Base-by-base conservation (phyloP, 2,329 filamentous ascomycete species). In the Fusarium newnesense region DNA sequence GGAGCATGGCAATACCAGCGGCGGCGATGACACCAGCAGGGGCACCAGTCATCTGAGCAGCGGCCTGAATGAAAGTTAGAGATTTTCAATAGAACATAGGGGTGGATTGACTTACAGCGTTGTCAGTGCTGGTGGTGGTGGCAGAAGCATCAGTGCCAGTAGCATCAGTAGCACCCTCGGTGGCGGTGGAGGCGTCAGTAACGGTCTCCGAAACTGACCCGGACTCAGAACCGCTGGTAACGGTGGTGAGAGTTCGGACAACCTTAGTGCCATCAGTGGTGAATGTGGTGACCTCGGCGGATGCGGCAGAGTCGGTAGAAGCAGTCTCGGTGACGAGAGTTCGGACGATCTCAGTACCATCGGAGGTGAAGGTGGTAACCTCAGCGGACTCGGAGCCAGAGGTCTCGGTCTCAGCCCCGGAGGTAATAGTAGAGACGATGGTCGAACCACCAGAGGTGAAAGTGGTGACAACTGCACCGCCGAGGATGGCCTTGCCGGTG, bases 1-100 rank as follows among this genome's bases (percentile, higher is more conserved):
- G 79, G 67, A 87, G 75, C 69, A 82, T 85, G 44, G 85, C 86
- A 50, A 88, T 67, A 77, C 86, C 87, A 26, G 85, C 86, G 28
- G 84, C 86, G 58, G 85, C 86, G 44, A 88, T 69, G 54, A 87
- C 71, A 64, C 85, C 87, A 34, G 79, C 78, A 28, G 86, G 85
- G 42, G 83, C 85, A 64, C 83, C 84, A 54, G 86, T 87, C 76
- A 81, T 80, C 65, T 84, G 81, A 46, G 84, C 79, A 57, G 72
- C 64, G 39, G 70, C 79, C 81, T 82, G 47, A 4, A 37, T 40
- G 2, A 40, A 30, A 24, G 52, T 77, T 61, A 76, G 66, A 39
- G 18, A 39, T 11, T 53, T 30, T n/a, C 40, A 47, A 60, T 8
- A 40, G 34, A 10, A 21, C 10, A 5, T 16, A 11, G 13, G n/a